Evolutionary conservation across 352 stramenopile species (phyloP).

Genomic region (Globisporangium viniferum): DNA sequence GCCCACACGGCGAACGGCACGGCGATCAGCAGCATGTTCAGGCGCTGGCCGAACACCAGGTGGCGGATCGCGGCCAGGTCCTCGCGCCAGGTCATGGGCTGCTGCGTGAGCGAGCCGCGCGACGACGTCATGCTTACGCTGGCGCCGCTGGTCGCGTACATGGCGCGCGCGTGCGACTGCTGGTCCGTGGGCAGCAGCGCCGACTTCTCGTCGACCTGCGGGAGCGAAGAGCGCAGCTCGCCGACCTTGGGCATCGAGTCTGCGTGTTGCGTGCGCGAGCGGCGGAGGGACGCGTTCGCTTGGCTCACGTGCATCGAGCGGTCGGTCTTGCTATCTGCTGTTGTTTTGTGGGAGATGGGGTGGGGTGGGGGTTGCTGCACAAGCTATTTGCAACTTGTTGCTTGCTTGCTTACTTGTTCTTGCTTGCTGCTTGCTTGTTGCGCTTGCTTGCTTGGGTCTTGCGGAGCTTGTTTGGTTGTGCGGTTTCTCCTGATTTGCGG

Average conservation of each 20-base stretch:
- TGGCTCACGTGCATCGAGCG: constrained; percentile 59
- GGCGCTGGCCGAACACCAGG: constrained; percentile 45
- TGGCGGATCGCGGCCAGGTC: constrained; percentile 43
- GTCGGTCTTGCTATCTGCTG: neutral
- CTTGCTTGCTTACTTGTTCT: neutral
- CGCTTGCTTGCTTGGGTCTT: no score
- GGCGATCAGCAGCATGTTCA: constrained; percentile 69
- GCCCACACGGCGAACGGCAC: constrained; percentile 65
- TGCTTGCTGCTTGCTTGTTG: neutral
- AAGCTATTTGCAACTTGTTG: neutral
- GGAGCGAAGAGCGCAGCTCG: constrained; percentile 3
- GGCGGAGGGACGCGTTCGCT: constrained; percentile 54
- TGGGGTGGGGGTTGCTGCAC: neutral
- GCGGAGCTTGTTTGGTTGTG: neutral
- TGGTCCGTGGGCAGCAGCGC: constrained; percentile 10
- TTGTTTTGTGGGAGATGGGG: no score
- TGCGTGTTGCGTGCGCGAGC: constrained; percentile 41
- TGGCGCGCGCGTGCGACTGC: constrained; percentile 16
- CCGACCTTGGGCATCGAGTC: constrained; percentile 19
- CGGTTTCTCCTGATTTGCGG: constrained; percentile 1
- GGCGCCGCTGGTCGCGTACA: constrained; percentile 22
- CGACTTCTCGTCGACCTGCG: constrained; percentile 12
- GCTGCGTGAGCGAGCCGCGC: constrained; percentile 7
- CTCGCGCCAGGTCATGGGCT: constrained; percentile 22
- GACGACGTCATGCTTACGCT: constrained; percentile 35